These are phyloP conservation scores for Emericellopsis terricola DNA, from an alignment of 495 filamentous ascomycete genomes.

Conservation along the genomic window DNA sequence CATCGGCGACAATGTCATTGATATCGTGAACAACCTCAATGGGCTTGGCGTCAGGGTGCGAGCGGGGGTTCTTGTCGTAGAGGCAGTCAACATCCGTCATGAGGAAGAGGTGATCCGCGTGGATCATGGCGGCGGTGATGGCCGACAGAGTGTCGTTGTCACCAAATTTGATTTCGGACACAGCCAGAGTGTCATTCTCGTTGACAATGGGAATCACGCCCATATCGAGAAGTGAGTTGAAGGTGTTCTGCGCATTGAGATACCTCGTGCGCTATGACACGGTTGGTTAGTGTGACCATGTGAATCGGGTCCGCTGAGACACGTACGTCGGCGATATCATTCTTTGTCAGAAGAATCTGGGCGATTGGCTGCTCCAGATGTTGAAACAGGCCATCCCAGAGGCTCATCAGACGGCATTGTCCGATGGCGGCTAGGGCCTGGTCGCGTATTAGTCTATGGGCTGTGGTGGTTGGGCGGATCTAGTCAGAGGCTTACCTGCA, in stretches of 20 bases:
- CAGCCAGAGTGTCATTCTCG: conserved; percentile 92
- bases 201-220: conserved; percentile 97
- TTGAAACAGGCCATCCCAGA: conserved; percentile 84
- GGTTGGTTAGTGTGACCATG: background rate
- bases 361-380: conserved; percentile 81
- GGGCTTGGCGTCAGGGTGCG: conserved; percentile 63
- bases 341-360: conserved; percentile 88
- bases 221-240: conserved; percentile 80
- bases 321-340: conserved; percentile 85
- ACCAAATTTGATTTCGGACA: conserved; percentile 98
- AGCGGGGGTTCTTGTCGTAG: conserved; percentile 87
- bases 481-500: conserved; percentile 44
- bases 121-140: conserved; percentile 92
- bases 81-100: conserved; percentile 99
- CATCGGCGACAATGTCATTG: conserved; percentile 63
- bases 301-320: background rate
- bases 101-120: conserved; percentile 89
- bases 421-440: conserved; percentile 90
- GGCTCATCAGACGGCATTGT: conserved; percentile 84
- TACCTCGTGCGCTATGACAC: conserved; percentile 64
- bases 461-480: no score
- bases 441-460: background rate
- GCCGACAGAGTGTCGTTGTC: conserved; percentile 96
- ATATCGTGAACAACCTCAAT: conserved; percentile 93
- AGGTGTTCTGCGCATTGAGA: conserved; percentile 87